These are phyloP conservation scores for Colletotrichum echinochloae DNA, from an alignment of 2,329 filamentous ascomycete species.

Conservation along the genomic window DNA sequence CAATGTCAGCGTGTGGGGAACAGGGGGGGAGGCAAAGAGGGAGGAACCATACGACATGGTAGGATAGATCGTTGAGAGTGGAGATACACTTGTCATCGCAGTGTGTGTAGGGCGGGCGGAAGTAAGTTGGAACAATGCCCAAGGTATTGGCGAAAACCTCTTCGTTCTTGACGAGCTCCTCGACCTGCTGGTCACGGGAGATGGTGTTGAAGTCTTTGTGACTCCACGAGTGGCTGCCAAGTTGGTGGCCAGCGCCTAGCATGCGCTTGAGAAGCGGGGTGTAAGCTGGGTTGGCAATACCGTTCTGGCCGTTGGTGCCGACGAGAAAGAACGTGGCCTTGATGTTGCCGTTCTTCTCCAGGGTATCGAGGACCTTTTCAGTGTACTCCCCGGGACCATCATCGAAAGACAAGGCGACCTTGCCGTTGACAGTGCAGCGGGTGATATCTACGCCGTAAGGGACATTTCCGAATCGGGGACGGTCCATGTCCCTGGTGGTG, in stretches of 20 bases:
- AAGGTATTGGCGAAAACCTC: constrained; percentile 57
- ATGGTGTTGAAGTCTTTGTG: constrained; percentile 57
- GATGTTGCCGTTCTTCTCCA: constrained; percentile 48
- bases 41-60: constrained; percentile 48
- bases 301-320: constrained; percentile 49
- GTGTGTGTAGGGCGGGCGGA: constrained; percentile 55
- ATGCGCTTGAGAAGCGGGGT: constrained; percentile 57
- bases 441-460: constrained; percentile 51
- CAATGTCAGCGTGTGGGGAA: neutral
- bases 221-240: constrained; percentile 62
- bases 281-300: constrained; percentile 52
- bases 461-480: constrained; percentile 47
- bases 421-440: constrained; percentile 48
- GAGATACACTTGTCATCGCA: constrained; percentile 44
- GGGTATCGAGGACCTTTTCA: constrained; percentile 49
- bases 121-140: constrained; percentile 60
- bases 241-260: constrained; percentile 58
- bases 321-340: constrained; percentile 55
- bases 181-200: constrained; percentile 48
- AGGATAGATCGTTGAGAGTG: constrained; percentile 48
- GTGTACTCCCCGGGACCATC: constrained; percentile 54
- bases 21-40: rapidly evolving
- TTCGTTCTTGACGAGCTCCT: constrained; percentile 60
- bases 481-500: constrained; percentile 37
- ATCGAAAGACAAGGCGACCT: constrained; percentile 54